Evolutionary conservation across 768 basidiomycete species (phyloP), one percentile per base, ranked within the genome.

Genomic region (Trametes sanguinea): DNA sequence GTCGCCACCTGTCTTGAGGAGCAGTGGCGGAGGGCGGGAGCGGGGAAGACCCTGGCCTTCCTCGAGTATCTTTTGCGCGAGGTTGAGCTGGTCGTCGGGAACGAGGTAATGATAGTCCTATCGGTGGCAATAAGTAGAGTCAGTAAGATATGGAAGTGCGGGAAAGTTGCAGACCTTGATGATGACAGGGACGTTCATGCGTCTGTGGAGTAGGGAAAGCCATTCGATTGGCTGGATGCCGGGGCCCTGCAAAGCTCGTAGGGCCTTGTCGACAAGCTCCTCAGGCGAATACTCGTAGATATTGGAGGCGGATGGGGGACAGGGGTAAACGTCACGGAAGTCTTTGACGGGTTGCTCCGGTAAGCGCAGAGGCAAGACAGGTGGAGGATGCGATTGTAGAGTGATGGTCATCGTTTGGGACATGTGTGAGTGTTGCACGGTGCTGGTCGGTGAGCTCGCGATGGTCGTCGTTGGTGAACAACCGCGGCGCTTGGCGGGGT

Each of bases 111-210:
- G 50, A 50, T 29, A 60, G 17, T 64, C 54, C 63, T 64, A 32
- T 30, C 27, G 8, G 2, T 16, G 33, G 52, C 6, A 27, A 7
- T 17, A 22, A 9, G 32, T n/a, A 11, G 22, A 3, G 39, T 13
- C 29, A 35, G 39, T 11, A 43, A n/a, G 7, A 32, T 6, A n/a
- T 14, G 10, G 10, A 30, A 35, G 4, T n/a, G 14, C 11, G 30
- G 11, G 3, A 39, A 5, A 2, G 9, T 6, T n/a, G 11, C 37
- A 40, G 2, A 64, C 63, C 33, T 52, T 60, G 46, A 64, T n/a
- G 22, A 64, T 43, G 6, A 64, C 50, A 2, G 63, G 63, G 14
- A 64, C 63, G 13, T 54, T 51, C 63, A 64, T 64, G 16, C 63
- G 57, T 30, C 63, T 50, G 37, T 60, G 51, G 11, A 64, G 54